Conservation (phyloP, 805 yeast genomes). For the Starmerella asiatica region DNA sequence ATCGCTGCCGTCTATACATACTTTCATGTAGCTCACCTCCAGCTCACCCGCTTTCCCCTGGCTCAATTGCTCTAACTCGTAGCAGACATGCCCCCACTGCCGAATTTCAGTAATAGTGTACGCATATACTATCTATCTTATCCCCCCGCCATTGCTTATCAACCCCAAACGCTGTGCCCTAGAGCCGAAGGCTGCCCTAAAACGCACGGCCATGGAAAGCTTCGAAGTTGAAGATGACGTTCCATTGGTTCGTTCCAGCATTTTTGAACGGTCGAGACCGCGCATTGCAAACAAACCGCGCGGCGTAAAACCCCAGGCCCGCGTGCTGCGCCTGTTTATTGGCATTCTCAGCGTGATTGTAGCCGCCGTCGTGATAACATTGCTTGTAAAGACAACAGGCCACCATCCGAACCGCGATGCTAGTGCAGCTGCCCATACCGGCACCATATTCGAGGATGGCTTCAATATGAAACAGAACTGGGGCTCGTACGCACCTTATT, state of each 20-base stretch:
- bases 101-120: too few relatives aligned
- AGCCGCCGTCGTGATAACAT: conserved; percentile 7
- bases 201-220: neutral
- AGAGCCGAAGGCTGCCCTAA: too few relatives aligned
- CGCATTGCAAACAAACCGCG: neutral
- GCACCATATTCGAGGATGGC: conserved; percentile 25
- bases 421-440: conserved; percentile 29
- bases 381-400: conserved; percentile 9
- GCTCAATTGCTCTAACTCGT: too few relatives aligned
- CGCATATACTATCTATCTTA: too few relatives aligned
- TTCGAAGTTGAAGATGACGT: neutral
- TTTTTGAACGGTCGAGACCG: neutral
- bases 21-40: too few relatives aligned
- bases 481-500: conserved; percentile 32
- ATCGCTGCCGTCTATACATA: too few relatives aligned
- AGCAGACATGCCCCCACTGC: too few relatives aligned
- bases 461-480: conserved; percentile 31
- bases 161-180: too few relatives aligned
- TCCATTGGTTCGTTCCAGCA: neutral
- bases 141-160: too few relatives aligned
- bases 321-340: conserved; percentile 12
- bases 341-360: conserved; percentile 10
- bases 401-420: conserved; percentile 15
- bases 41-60: too few relatives aligned
- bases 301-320: conserved; percentile 1